Base-by-base conservation (phyloP, 1,284 basidiomycete genomes). In the Apiotrichum sp. region DNA sequence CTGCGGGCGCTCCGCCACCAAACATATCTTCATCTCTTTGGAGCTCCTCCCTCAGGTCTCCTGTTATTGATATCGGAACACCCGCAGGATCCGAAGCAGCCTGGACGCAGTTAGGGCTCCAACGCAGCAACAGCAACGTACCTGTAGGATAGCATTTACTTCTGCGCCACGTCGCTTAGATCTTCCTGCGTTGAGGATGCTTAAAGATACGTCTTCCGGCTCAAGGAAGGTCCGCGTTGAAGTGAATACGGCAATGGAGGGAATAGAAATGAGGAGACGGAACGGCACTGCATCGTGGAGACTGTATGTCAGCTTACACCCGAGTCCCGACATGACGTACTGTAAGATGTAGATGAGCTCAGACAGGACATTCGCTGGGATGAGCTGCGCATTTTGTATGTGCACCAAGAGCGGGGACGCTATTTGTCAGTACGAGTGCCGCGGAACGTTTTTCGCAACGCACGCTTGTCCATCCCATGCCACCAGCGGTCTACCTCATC, bases 401-500 rank as follows among this genome's bases (percentile, higher is more conserved):
- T 71, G 63, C 11, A 74, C 41, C 13, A 74, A 41, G 1, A 70
- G 39, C 3, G 65, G 54, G 2, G 59, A 34, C 9, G 47, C 69
- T 68, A 39, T 22, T 3, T 2, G 36, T 57, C 36, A 63, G 29
- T 34, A 42, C 47, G 13, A 38, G 13, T 38, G 22, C 22, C 22
- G 22, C 22, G 22, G 16, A n/a, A 14, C 11, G n/a, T n/a, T 31
- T 14, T 3, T 2, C 31, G n/a, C 4, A n/a, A 3, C 36, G 36
- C 13, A 8, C 13, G 36, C 36, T 13, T 38, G 7, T 13, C 7
- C 36, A 55, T 53, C 16, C 38, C 41, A 9, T 44, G 41, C 55
- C 63, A 70, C 70, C 71, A 72, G 2, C 55, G 29, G 29, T 70
- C 66, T 1, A 74, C 52, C n/a, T 69, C 69, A 39, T 74, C 70